Evolutionary conservation across 805 yeast genomes (phyloP).

Genomic region (Lachancea lanzarotensis): DNA sequence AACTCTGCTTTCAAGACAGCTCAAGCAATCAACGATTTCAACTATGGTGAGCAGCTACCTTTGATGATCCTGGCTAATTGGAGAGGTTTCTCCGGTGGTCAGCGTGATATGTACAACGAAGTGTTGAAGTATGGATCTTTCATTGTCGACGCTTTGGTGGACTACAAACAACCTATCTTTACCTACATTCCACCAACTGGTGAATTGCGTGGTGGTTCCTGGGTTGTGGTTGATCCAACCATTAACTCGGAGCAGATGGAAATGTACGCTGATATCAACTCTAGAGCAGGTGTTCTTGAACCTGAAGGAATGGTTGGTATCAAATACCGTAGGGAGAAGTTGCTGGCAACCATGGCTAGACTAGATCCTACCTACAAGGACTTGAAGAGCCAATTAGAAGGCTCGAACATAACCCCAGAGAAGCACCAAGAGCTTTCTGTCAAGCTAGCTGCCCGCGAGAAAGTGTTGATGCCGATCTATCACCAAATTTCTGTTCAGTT

Average conservation of each 20-base stretch:
- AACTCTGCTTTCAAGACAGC: conserved; percentile 99
- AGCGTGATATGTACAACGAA: conserved; percentile 98
- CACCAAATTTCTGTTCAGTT: conserved; percentile 90
- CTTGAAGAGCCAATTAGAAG: conserved; percentile 55
- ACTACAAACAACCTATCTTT: conserved; percentile 92
- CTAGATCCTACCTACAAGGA: conserved; percentile 70
- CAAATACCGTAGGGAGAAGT: conserved; percentile 90
- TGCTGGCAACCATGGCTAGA: conserved; percentile 85
- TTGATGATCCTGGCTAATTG: conserved; percentile 97
- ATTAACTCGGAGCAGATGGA: conserved; percentile 97
- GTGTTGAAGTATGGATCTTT: conserved; percentile 94
- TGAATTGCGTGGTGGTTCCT: conserved; percentile 98
- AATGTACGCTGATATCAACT: conserved; percentile 94
- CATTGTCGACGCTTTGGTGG: conserved; percentile 95
- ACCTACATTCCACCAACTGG: conserved; percentile 98
- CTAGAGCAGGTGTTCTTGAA: conserved; percentile 97
- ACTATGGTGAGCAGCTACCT: conserved; percentile 96
- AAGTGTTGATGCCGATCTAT: conserved; percentile 75
- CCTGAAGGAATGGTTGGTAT: conserved; percentile 99
- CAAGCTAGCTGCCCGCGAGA: conserved; percentile 72
- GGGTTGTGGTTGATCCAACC: conserved; percentile 99
- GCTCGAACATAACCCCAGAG: conserved; percentile 48
- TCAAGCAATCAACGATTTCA: conserved; percentile 95
- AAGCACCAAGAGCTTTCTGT: conserved; percentile 60
- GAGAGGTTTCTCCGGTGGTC: conserved; percentile 99